phyloP scores from a whole-genome alignment of 1,139 yeast species.

The Pichia sp. region DNA sequence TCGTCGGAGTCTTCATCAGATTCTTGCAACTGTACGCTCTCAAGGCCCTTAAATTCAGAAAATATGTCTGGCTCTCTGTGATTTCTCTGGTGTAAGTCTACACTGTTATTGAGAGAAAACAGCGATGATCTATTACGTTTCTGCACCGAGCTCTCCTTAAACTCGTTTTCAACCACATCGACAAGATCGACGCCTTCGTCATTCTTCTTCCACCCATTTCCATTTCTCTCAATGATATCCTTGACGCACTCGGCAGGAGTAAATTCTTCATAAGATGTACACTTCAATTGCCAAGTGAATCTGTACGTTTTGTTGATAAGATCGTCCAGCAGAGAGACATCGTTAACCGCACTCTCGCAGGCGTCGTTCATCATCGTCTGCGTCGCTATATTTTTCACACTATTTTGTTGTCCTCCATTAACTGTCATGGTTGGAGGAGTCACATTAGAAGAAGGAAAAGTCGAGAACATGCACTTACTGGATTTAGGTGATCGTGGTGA shows the following conservation, averaged over 20 bases:
- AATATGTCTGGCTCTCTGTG: slow-evolving; percentile 18
- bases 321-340: slow-evolving; percentile 14
- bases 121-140: background rate
- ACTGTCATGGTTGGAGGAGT: background rate
- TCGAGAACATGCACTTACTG: background rate
- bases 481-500: slow-evolving; percentile 1
- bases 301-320: slow-evolving; percentile 56
- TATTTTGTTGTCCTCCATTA: background rate
- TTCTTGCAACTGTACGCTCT: slow-evolving; percentile 4
- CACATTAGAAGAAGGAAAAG: background rate
- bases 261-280: slow-evolving; percentile 51
- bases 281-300: slow-evolving; percentile 60
- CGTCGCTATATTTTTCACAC: slow-evolving; percentile 4
- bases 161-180: slow-evolving; percentile 28
- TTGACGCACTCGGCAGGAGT: slow-evolving; percentile 70
- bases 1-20: slow-evolving; percentile 6
- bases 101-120: background rate
- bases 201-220: slow-evolving; percentile 59
- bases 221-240: slow-evolving; percentile 66
- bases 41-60: slow-evolving; percentile 23
- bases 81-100: background rate
- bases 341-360: slow-evolving; percentile 13
- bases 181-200: slow-evolving; percentile 35
- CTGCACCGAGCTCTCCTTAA: slow-evolving; percentile 8
- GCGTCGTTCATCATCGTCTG: slow-evolving; percentile 19